Evolutionary conservation across 768 basidiomycete genomes (phyloP), one percentile per base, ranked within the genome.

Genomic region (Austroboletus eburneus): DNA sequence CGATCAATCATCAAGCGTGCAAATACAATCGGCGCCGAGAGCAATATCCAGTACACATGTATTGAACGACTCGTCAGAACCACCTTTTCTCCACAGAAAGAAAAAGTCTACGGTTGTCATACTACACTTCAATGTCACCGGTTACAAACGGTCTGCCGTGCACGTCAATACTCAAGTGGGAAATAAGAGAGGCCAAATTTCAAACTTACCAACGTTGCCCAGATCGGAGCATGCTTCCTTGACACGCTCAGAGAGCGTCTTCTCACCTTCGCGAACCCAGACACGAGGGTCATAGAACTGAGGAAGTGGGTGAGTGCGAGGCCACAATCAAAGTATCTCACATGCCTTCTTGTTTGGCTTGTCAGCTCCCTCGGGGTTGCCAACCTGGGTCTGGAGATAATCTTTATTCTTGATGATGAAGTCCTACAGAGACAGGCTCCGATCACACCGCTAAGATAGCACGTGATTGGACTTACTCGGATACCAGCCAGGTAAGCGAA

Each of bases 231-330:
- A 93, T n/a, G 95, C 93, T 68, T 88, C 85, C 72, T 92, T 90
- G 72, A 96, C 91, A 63, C 95, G 91, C 52, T 68, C 78, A 39
- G 67, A 39, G 56, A 98, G 79, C 17, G 92, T 95, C 82, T 94
- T 93, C 76, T 98, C 93, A 56, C 94, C 94, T 72, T 96, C 92
- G 61, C 95, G 89, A 42, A 99, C 92, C 95, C 95, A 99, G 49
- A 94, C 85, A 75, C 95, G 90, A 41, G 93, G 94, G 69, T 95
- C 92, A 72, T 95, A 95, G 76, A 69, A 86, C 87, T 87, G 52
- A 13, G 17, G 25, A 33, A 9, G 17, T n/a, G n/a, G n/a, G n/a
- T n/a, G n/a, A n/a, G n/a, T n/a, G n/a, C n/a, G n/a, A n/a, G n/a
- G n/a, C n/a, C n/a, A n/a, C n/a, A n/a, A n/a, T n/a, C n/a, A n/a